Evolutionary conservation across 2,329 filamentous ascomycete species (phyloP).

Genomic region (Epichloe sylvatica): DNA sequence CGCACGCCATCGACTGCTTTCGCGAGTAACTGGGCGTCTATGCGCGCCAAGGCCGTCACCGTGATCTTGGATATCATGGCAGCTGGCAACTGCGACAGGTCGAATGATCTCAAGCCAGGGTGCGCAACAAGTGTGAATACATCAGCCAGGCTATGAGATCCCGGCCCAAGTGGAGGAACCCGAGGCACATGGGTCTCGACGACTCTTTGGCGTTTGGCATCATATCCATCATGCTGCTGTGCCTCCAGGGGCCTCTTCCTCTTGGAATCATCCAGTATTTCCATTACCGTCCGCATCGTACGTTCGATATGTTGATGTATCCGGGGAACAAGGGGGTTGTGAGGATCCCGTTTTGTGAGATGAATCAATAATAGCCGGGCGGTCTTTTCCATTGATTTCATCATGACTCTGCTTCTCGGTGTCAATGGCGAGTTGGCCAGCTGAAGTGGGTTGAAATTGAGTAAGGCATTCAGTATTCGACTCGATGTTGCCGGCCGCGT

Average conservation of each 20-base stretch:
- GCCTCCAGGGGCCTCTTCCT: conserved; percentile 63
- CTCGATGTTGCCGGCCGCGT: conserved; percentile 66
- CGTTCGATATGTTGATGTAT: conserved; percentile 83
- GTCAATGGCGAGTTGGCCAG: conserved; percentile 65
- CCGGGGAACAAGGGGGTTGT: conserved; percentile 57
- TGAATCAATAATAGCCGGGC: conserved; percentile 73
- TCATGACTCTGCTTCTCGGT: conserved; percentile 62
- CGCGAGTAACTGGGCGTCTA: conserved; percentile 55
- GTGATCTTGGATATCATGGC: conserved; percentile 68
- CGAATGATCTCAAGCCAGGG: conserved; percentile 60
- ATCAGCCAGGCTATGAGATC: conserved; percentile 65
- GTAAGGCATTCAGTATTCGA: conserved; percentile 71
- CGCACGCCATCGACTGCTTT: conserved; percentile 56
- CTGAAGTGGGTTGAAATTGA: conserved; percentile 86
- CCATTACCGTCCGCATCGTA: conserved; percentile 61
- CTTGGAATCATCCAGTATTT: conserved; percentile 64
- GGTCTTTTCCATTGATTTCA: conserved; percentile 92
- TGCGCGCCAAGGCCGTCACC: conserved; percentile 59
- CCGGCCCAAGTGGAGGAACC: conserved; percentile 58
- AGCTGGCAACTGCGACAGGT: conserved; percentile 65
- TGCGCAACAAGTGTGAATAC: conserved; percentile 74
- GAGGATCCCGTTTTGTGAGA: conserved; percentile 71
- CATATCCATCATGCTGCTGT: conserved; percentile 58
- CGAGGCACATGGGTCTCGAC: conserved; percentile 28
- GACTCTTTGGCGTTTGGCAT: conserved; percentile 72